Evolutionary conservation across 1,284 basidiomycete species (phyloP).

Genomic region (Chondrostereum purpureum): DNA sequence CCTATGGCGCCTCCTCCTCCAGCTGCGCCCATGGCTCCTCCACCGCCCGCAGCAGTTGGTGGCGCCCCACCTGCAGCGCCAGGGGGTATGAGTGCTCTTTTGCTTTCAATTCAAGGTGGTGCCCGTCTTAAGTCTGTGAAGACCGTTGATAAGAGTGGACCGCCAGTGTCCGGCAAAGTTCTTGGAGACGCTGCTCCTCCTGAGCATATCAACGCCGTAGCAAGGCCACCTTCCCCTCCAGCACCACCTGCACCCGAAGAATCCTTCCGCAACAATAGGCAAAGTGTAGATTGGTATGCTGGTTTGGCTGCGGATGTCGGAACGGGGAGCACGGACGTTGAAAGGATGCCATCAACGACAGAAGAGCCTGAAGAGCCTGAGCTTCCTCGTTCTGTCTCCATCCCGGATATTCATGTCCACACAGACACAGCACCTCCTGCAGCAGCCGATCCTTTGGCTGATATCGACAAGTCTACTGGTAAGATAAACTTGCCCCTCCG

Average conservation of each 20-base stretch:
- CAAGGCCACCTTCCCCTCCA: conserved; percentile 38
- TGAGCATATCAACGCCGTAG: conserved; percentile 51
- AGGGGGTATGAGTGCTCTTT: conserved; percentile 62
- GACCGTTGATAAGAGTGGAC: conserved; percentile 80
- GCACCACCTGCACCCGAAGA: conserved; percentile 15
- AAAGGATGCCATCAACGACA: conserved; percentile 45
- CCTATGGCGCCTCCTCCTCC: conserved; percentile 29
- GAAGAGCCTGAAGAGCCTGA: conserved; percentile 28
- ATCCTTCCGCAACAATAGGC: conserved; percentile 42
- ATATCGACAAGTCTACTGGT: conserved; percentile 72
- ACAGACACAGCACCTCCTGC: conserved; percentile 35
- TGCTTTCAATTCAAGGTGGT: conserved; percentile 82
- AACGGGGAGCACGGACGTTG: conserved; percentile 22
- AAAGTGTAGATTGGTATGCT: conserved; percentile 90
- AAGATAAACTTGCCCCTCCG: conserved; percentile 18
- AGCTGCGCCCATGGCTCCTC: conserved; percentile 29
- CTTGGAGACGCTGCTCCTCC: conserved; percentile 76
- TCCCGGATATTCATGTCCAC: conserved; percentile 55
- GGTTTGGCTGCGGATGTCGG: conserved; percentile 75
- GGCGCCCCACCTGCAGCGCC: conserved; percentile 31
- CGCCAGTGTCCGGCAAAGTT: conserved; percentile 67
- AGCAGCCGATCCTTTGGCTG: conserved; percentile 54
- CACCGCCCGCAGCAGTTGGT: conserved; percentile 28
- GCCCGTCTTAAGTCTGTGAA: conserved; percentile 68
- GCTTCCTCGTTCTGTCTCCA: conserved; percentile 17